Evolutionary conservation across 75 land plant genomes (phyloP), one percentile per base, ranked within the genome.

Genomic region (Isoetes taiwanensis): DNA sequence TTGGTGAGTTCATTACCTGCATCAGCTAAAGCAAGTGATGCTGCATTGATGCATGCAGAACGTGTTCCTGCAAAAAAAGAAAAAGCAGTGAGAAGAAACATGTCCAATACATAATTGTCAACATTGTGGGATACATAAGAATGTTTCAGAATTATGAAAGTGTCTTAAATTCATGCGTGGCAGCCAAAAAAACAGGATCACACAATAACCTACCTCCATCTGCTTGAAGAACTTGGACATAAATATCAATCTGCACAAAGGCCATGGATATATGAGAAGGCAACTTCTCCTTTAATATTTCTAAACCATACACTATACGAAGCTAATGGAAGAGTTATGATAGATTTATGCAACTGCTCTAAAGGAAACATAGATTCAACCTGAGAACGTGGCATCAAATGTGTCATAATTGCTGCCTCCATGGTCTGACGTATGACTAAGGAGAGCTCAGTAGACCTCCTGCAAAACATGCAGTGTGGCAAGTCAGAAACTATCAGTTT

Each of bases 141-240:
- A n/a, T n/a, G n/a, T n/a, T n/a, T n/a, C n/a, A n/a, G n/a, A n/a
- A n/a, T n/a, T n/a, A n/a, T n/a, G n/a, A n/a, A 37, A 33, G 55
- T 27, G 24, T 34, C 34, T 9, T 3, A 30, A 8, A 17, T 4
- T 19, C 21, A 37, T 57, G 1, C 26, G 11, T 30, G 28, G 11
- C 16, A 54, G 34, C 21, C 27, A 14, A 14, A 10, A 10, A 10
- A 37, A 37, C 14, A 14, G 14, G 9, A 37, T 14, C 39, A 37
- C 9, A 10, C 12, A 10, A 37, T 14, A 37, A 37, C 9, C 39
- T 73, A 91, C 97, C 97, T 76, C 97, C 97, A 87, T 91, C 97
- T 61, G 97, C 97, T 81, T 91, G 97, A 61, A 91, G 89, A 53
- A 91, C 97, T 70, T 86, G 94, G 14, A 91, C 95, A 75, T 74